A percentile compares a stretch with the other conserved stretches of the same genome.
Conservation (phyloP, 2,329 filamentous ascomycete species). For the Fusarium sp. region DNA sequence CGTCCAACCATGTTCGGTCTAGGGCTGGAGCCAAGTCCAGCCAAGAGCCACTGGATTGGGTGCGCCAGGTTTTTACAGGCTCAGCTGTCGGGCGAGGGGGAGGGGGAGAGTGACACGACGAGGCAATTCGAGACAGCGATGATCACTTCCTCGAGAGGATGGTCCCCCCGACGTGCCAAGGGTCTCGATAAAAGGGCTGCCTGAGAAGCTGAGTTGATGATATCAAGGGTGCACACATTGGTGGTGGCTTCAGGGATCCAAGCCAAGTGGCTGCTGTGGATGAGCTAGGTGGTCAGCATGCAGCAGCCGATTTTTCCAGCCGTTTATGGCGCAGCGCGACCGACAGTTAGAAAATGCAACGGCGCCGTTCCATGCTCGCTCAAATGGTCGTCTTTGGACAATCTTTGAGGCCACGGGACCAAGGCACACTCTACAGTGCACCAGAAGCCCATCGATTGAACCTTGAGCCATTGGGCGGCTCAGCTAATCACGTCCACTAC, state of each 20-base stretch:
- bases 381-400: not conserved
- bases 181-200: not conserved
- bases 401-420: not conserved
- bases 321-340: not conserved
- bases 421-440: not conserved
- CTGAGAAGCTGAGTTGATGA: not conserved
- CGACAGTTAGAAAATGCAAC: not conserved
- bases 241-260: not conserved
- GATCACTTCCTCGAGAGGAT: not conserved
- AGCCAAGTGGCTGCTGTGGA: not conserved
- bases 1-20: not conserved
- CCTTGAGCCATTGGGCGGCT: not conserved
- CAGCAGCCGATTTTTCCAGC: not conserved
- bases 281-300: not conserved
- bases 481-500: not conserved
- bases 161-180: not conserved
- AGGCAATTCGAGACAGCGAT: not conserved
- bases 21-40: not conserved
- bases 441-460: not conserved
- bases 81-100: not conserved
- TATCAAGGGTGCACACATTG: not conserved
- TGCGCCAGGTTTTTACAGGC: not conserved
- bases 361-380: not conserved
- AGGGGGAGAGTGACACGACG: not conserved
- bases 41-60: not conserved